Evolutionary conservation across 2,329 filamentous ascomycete species (phyloP), one percentile per base, ranked within the genome.

Genomic region (Verticillium klebahnii): DNA sequence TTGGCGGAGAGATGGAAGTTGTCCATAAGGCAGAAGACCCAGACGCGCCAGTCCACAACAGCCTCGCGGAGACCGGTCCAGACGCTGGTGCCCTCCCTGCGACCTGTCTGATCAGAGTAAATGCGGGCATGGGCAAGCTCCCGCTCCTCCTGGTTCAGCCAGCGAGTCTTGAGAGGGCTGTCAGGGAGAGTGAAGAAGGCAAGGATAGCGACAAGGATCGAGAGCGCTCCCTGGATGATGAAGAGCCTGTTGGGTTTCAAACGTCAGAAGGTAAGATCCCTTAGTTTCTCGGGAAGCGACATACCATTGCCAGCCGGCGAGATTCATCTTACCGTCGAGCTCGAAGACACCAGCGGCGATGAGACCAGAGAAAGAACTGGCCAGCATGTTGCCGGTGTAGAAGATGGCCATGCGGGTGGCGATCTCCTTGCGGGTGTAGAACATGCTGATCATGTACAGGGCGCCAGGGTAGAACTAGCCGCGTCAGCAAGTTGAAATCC

Each of bases 1-100:
- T 80, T 80, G 19, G 80, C 80, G 3, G 78, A 78, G 54, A 82
- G 67, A 63, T 83, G 80, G 62, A 82, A 75, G 67, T 83, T 82
- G 62, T 81, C 77, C 78, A 82, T 82, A 37, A 81, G 71, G 7
- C 77, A 78, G 60, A 83, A 78, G 17, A 83, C 70, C 75, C 80
- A 83, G 2, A 80, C 74, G 58, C 79, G 75, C 36, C 77, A 78
- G 65, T 84, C 82, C 7, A 67, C 71, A 6, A 72, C 70, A 11
- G 80, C 80, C 58, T 79, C 74, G 56, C 75, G 70, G 50, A 83
- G 74, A 50, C 81, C 81, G 19, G 70, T 70, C 69, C 67, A 77
- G 5, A 75, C 77, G 39, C 72, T 78, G 0, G 75, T 78, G 36
- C 72, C 73, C 14, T 73, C 73, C 63, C 74, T 68, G 6, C 76